These are phyloP conservation scores for Jamesozyma lodderae DNA, from an alignment of 805 yeast genomes.

Conservation along the genomic window DNA sequence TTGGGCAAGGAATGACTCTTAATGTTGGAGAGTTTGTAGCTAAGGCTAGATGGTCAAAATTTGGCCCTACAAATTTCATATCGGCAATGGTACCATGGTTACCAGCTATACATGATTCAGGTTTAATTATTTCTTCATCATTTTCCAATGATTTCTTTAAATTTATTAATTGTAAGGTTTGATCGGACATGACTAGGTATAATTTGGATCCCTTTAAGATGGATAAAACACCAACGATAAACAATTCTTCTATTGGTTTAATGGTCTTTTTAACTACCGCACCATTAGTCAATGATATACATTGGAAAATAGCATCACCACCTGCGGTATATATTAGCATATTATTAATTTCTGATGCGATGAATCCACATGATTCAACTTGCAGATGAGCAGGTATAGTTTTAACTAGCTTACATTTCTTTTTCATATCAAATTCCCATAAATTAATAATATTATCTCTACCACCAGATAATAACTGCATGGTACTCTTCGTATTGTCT, in stretches of 20 bases:
- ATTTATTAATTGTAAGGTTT: slow-evolving; percentile 54
- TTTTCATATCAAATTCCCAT: slow-evolving; percentile 46
- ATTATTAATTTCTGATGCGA: slow-evolving; percentile 26
- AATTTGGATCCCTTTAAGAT: slow-evolving; percentile 31
- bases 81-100: slow-evolving; percentile 95
- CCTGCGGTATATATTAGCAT: slow-evolving; percentile 65
- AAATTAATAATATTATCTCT: slow-evolving; percentile 61
- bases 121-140: slow-evolving; percentile 32
- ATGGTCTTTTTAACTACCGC: slow-evolving; percentile 33
- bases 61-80: slow-evolving; percentile 65
- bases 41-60: slow-evolving; percentile 50
- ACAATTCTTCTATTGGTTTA: slow-evolving; percentile 62
- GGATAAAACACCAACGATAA: slow-evolving; percentile 51
- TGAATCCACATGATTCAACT: slow-evolving; percentile 62
- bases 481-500: slow-evolving; percentile 32
- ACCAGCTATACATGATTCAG: slow-evolving; percentile 63
- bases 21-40: slow-evolving; percentile 92
- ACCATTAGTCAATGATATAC: slow-evolving; percentile 52
- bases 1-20: slow-evolving; percentile 48
- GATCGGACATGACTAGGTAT: slow-evolving; percentile 68
- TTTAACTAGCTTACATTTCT: slow-evolving; percentile 44
- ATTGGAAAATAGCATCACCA: slow-evolving; percentile 54
- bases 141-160: slow-evolving; percentile 25
- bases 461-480: slow-evolving; percentile 66
- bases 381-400: slow-evolving; percentile 69